phyloP scores from a whole-genome alignment of 2,329 filamentous ascomycete genomes.

The Penicillium sp. region DNA sequence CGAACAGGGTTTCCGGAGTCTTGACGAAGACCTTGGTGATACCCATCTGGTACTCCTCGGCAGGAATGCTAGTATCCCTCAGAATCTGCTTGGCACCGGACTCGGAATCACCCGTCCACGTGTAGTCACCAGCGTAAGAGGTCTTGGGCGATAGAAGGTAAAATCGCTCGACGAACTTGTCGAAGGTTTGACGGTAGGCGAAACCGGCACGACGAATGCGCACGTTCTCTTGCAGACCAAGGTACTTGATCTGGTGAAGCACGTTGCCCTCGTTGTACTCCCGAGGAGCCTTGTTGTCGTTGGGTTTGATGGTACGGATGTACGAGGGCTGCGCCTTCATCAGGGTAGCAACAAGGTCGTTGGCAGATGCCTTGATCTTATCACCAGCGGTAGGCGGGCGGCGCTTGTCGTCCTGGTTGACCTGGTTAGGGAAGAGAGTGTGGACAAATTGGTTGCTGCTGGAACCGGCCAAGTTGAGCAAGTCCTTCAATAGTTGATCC shows the following conservation, averaged over 20 bases:
- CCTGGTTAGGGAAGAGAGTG: constrained; percentile 83
- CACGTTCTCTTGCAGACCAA: constrained; percentile 99
- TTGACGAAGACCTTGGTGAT: constrained; percentile 98
- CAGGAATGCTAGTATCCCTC: constrained; percentile 92
- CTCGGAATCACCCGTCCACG: constrained; percentile 86
- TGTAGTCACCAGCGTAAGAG: constrained; percentile 96
- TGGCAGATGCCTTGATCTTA: constrained; percentile 92
- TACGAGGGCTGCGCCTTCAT: constrained; percentile 99
- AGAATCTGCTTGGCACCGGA: constrained; percentile 89
- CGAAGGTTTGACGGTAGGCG: constrained; percentile 93
- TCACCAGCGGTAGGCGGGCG: constrained; percentile 93
- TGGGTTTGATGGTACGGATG: constrained; percentile 98
- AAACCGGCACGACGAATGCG: constrained; percentile 95
- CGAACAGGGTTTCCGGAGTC: constrained; percentile 94
- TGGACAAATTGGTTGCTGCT: constrained; percentile 87
- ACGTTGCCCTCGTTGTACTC: constrained; percentile 94
- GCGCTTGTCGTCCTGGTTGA: constrained; percentile 94
- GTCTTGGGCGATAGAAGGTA: constrained; percentile 93
- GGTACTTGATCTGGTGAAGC: constrained; percentile 97
- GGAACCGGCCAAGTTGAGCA: constrained; percentile 80
- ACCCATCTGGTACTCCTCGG: constrained; percentile 96
- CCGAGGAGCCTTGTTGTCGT: constrained; percentile 94
- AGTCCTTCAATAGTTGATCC: constrained; percentile 91
- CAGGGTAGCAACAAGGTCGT: constrained; percentile 88
- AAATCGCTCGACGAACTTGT: constrained; percentile 97